phyloP scores from a whole-genome alignment of 352 stramenopile genomes.

The Pythium apleroticum region DNA sequence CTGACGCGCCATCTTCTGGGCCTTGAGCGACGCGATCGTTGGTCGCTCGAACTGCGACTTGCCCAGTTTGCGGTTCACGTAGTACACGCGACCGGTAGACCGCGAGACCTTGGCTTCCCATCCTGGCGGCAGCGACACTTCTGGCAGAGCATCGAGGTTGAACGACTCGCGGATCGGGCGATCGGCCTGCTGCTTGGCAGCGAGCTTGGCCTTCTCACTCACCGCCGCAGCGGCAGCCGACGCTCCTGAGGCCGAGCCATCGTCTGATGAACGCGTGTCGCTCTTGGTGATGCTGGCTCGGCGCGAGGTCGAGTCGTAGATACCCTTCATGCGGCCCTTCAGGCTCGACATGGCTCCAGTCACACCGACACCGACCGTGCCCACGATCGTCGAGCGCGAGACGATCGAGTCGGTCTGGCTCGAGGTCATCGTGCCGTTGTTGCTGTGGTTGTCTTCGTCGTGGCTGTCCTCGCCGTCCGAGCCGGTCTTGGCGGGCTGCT shows the following conservation, averaged over 20 bases:
- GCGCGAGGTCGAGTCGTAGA: constrained; percentile 62
- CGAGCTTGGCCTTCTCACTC: constrained; percentile 10
- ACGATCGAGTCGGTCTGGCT: constrained; percentile 40
- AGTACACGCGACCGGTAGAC: constrained; percentile 85
- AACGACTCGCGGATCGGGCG: constrained; percentile 79
- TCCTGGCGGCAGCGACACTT: constrained; percentile 75
- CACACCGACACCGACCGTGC: constrained; percentile 70
- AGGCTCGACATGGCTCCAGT: constrained; percentile 75
- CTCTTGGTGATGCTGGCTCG: constrained; percentile 56
- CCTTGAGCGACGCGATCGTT: constrained; percentile 84
- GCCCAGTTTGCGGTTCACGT: constrained; percentile 86
- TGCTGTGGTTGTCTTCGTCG: constrained; percentile 21
- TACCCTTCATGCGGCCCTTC: constrained; percentile 83
- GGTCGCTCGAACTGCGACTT: constrained; percentile 87
- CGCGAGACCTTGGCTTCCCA: constrained; percentile 88
- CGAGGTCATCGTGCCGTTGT: constrained; percentile 43
- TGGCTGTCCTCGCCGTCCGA: constrained; percentile 48
- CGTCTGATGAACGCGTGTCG: constrained; percentile 30
- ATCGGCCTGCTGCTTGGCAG: constrained; percentile 34
- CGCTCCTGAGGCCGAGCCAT: constrained; percentile 29
- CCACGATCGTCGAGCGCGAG: constrained; percentile 76
- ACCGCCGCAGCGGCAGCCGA: constrained; percentile 12
- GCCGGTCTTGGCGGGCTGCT: constrained; percentile 37
- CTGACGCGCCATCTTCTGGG: constrained; percentile 75
- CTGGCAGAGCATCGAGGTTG: constrained; percentile 79